Conservation (phyloP, 2,329 filamentous ascomycete species). For the Verticillium longisporum region DNA sequence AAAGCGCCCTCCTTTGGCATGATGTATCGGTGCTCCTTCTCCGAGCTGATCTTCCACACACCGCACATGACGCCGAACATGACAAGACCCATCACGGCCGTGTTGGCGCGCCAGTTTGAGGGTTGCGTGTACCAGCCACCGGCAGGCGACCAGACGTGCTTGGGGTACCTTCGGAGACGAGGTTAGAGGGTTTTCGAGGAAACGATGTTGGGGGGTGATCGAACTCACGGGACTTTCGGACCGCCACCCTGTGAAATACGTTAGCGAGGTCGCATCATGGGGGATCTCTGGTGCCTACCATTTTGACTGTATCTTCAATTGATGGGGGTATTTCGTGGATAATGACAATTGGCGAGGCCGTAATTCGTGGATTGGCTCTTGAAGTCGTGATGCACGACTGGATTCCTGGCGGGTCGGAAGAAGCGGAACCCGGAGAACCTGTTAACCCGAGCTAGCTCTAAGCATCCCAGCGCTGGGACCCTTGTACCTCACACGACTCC, state of each 20-base stretch:
- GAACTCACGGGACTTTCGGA: slow-evolving; percentile 52
- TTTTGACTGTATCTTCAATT: slow-evolving; percentile 38
- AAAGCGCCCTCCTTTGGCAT: slow-evolving; percentile 73
- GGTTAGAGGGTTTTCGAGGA: slow-evolving; percentile 14
- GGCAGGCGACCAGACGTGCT: slow-evolving; percentile 98
- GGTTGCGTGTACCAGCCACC: slow-evolving; percentile 98
- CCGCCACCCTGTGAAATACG: slow-evolving; percentile 60
- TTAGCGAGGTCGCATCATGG: slow-evolving; percentile 27
- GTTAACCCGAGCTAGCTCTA: neutral
- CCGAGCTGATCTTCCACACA: slow-evolving; percentile 66
- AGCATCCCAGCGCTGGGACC: neutral
- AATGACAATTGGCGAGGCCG: slow-evolving; percentile 12
- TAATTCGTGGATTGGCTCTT: neutral
- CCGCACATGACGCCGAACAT: slow-evolving; percentile 62
- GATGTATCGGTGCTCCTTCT: slow-evolving; percentile 64
- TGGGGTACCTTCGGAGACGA: slow-evolving; percentile 67
- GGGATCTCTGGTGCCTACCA: slow-evolving; percentile 36
- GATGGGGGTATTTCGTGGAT: slow-evolving; percentile 15
- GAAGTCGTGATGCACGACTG: neutral
- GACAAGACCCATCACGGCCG: slow-evolving; percentile 63
- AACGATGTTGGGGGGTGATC: slow-evolving; percentile 7
- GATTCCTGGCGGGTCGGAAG: slow-evolving; percentile 5
- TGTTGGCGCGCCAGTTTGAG: slow-evolving; percentile 92
- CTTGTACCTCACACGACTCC: slow-evolving; percentile 24
- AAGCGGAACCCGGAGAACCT: slow-evolving; percentile 4